Base-by-base conservation (phyloP, 345 rosid genomes). In the Angophora floribunda region DNA sequence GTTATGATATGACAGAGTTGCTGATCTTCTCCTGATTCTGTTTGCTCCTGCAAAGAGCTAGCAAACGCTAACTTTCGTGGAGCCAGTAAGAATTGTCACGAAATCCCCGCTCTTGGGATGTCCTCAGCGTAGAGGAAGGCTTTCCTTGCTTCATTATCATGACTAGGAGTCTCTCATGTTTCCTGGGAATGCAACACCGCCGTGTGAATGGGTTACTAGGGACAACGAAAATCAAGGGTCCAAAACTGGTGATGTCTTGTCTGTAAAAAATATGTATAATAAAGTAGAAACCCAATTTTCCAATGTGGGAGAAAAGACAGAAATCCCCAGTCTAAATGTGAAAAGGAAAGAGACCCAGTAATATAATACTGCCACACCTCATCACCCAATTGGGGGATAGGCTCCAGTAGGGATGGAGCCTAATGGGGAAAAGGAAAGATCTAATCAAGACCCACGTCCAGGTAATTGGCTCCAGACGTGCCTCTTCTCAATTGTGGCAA, bases 351-450 rank as follows among this genome's bases (percentile, higher is more conserved):
- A 88, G 63, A 75, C 89, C 90, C 86, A 55, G 50, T 59, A 19
- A 17, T 32, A 63, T 59, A 19, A 17, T 32, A 63, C 87, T 51
- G 85, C 85, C 85, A 89, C 57, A 85, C 86, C 79, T 89, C 97
- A 91, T 95, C 97, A 86, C 98, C 91, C 96, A 93, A 88, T 89
- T 88, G 92, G 93, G 97, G 95, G 82, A 87, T 87, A 91, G 90
- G 87, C 97, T 96, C 94, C 82, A 90, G 90, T 13, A 91, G 95
- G 97, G 98, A 95, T 94, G 96, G 89, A 93, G 59, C 92, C 90
- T 89, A 91, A 86, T 51, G 86, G 7, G 24, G 80, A 86, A 61
- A 44, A 45, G 82, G 47, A 12, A 41, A 52, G 36, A 32, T 85
- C 53, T 59, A 85, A 70, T 89, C 53, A 67, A 87, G 82, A 92